These are phyloP conservation scores for Akanthomyces dipterigenus DNA, from an alignment of 2,329 filamentous ascomycete genomes.

Conservation along the genomic window DNA sequence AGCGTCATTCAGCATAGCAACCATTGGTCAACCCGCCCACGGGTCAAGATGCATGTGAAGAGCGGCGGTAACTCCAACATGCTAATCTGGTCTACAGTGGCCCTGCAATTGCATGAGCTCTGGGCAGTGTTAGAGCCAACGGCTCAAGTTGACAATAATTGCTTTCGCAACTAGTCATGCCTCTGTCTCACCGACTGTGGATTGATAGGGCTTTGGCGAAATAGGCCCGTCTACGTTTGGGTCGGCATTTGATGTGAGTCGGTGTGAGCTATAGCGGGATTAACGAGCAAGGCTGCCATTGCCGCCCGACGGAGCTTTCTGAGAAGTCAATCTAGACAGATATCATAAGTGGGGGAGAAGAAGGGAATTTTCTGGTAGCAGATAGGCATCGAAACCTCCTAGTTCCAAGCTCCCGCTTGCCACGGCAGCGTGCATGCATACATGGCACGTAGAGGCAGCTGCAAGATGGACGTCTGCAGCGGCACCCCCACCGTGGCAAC, in stretches of 20 bases:
- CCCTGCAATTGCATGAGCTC: no score
- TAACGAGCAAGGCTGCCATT: no score
- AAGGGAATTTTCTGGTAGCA: background rate
- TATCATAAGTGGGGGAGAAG: background rate
- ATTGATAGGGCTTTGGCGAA: background rate
- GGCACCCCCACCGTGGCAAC: background rate
- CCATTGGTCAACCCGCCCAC: background rate
- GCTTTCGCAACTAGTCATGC: no score
- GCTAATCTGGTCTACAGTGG: background rate
- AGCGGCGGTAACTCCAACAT: background rate
- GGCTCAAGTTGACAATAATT: no score
- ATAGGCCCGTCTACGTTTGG: background rate
- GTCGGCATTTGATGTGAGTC: background rate
- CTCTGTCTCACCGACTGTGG: no score
- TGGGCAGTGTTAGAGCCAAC: no score
- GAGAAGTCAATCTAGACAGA: background rate
- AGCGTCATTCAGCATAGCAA: background rate
- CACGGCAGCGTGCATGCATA: background rate
- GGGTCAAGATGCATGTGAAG: background rate
- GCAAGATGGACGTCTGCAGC: background rate
- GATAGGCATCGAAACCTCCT: background rate
- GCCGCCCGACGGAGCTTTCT: no score
- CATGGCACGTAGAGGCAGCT: background rate
- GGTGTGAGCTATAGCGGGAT: background rate
- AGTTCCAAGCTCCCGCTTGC: background rate